A percentile compares a stretch with the other conserved stretches of the same genome.
phyloP scores from a whole-genome alignment of 2,329 filamentous ascomycete species.

The Talaromyces atroroseus region DNA sequence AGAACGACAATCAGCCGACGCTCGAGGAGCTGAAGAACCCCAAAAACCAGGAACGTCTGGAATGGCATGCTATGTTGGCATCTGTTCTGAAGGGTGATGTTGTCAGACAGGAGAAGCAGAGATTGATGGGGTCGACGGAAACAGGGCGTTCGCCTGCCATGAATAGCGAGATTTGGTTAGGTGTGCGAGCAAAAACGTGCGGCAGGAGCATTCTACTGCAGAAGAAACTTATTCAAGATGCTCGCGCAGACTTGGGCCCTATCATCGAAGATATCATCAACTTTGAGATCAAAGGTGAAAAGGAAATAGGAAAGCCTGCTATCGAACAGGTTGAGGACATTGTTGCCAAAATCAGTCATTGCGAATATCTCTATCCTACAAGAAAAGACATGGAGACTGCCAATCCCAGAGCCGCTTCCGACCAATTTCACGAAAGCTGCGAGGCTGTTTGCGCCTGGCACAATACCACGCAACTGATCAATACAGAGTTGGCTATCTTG shows the following conservation, averaged over 20 bases:
- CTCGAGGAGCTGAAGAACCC: conserved; percentile 85
- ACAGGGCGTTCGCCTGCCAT: conserved; percentile 65
- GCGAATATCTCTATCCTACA: conserved; percentile 79
- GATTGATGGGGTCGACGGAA: conserved; percentile 74
- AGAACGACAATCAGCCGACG: conserved; percentile 81
- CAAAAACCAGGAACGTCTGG: conserved; percentile 79
- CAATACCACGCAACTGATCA: conserved; percentile 94
- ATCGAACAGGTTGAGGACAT: conserved; percentile 85
- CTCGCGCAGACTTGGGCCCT: conserved; percentile 65
- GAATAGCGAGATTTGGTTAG: conserved; percentile 76
- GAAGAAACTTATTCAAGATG: conserved; percentile 80
- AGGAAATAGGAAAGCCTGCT: conserved; percentile 81
- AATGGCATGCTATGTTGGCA: conserved; percentile 97
- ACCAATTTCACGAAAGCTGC: conserved; percentile 72
- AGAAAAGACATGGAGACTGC: conserved; percentile 66
- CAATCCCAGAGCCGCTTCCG: conserved; percentile 71
- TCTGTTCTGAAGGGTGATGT: conserved; percentile 95
- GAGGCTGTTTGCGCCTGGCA: conserved; percentile 92
- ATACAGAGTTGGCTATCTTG: conserved; percentile 83
- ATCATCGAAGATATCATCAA: conserved; percentile 81
- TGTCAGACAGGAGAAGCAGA: conserved; percentile 95
- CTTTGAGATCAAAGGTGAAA: conserved; percentile 91
- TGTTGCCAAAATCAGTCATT: conserved; percentile 83
- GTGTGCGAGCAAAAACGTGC: conserved; percentile 74
- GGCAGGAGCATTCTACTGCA: conserved; percentile 81